These are phyloP conservation scores for Malassezia brasiliensis DNA, from an alignment of 1,284 basidiomycete species.

Conservation along the genomic window DNA sequence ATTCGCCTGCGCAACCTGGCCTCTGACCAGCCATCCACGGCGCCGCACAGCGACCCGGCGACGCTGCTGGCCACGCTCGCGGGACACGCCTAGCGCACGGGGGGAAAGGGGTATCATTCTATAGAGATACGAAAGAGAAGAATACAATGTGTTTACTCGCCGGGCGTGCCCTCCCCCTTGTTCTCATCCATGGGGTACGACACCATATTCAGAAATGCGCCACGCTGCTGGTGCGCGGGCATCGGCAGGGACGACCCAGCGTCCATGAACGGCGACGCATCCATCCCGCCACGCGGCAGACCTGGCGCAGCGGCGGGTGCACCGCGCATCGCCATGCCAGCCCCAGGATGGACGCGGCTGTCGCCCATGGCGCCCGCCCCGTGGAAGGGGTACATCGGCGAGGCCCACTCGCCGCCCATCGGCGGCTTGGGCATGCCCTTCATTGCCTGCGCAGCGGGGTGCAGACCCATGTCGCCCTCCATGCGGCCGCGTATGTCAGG, in stretches of 20 bases:
- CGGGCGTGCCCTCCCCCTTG: constrained; percentile 2
- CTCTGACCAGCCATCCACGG: neutral
- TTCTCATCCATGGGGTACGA: constrained; percentile 13
- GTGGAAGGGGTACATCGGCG: constrained; percentile 13
- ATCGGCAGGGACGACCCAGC: constrained; percentile 10
- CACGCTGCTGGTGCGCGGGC: constrained; percentile 1
- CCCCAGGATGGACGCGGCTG: constrained; percentile 11
- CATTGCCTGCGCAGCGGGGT: neutral
- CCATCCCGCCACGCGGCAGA: constrained; percentile 6
- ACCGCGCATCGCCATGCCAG: constrained; percentile 1
- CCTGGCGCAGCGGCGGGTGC: neutral
- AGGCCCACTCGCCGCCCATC: constrained; percentile 10
- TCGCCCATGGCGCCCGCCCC: constrained; percentile 10
- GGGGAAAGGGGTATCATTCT: neutral
- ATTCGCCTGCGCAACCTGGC: constrained; percentile 29
- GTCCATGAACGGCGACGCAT: constrained; percentile 13
- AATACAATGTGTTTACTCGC: constrained; percentile 3
- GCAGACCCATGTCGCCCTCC: constrained; percentile 3
- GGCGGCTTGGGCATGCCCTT: constrained; percentile 13
- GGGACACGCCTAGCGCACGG: no score
- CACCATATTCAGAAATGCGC: constrained; percentile 16
- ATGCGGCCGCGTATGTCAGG: constrained; percentile 9
- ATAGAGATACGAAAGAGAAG: neutral
- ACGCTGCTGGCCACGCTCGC: neutral
- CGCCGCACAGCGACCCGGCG: neutral